Conservation (phyloP, 108 stramenopile genomes). For the Nitzschia putrida region DNA sequence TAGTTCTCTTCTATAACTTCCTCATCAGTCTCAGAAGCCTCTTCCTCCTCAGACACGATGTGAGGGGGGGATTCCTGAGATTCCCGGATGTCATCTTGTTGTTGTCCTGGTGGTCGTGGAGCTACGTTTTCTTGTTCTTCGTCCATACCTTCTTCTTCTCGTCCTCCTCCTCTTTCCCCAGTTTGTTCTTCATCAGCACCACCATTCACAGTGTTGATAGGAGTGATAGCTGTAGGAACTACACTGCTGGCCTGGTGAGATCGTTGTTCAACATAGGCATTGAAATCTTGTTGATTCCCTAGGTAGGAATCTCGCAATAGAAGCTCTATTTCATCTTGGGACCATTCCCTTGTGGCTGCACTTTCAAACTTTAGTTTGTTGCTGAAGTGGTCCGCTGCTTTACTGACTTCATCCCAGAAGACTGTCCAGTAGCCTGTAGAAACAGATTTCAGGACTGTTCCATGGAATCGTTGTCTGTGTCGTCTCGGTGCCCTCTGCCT, state of each 20-base stretch:
- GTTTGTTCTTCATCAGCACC: neutral
- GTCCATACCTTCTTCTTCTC: too few relatives aligned
- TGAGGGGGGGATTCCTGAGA: neutral
- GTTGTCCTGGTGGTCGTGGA: too few relatives aligned
- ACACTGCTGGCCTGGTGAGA: too few relatives aligned
- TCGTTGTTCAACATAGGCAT: neutral
- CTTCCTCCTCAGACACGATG: neutral
- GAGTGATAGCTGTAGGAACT: neutral
- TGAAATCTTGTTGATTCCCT: neutral
- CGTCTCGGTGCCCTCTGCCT: neutral
- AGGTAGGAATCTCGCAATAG: neutral
- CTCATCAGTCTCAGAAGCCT: neutral
- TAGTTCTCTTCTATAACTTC: neutral
- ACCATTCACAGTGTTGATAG: neutral
- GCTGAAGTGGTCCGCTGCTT: neutral
- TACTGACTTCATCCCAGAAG: neutral
- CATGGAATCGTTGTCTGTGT: neutral
- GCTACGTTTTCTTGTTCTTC: too few relatives aligned
- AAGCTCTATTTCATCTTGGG: neutral
- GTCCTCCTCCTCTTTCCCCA: too few relatives aligned
- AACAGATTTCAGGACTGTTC: neutral
- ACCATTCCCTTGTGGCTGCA: neutral
- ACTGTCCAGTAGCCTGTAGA: neutral
- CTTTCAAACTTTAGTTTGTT: neutral
- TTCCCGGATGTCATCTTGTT: too few relatives aligned